Percentiles rank a stretch among this genome's conserved stretches.
Conservation (phyloP, 495 filamentous ascomycete species). For the Trichocladium antarcticum region DNA sequence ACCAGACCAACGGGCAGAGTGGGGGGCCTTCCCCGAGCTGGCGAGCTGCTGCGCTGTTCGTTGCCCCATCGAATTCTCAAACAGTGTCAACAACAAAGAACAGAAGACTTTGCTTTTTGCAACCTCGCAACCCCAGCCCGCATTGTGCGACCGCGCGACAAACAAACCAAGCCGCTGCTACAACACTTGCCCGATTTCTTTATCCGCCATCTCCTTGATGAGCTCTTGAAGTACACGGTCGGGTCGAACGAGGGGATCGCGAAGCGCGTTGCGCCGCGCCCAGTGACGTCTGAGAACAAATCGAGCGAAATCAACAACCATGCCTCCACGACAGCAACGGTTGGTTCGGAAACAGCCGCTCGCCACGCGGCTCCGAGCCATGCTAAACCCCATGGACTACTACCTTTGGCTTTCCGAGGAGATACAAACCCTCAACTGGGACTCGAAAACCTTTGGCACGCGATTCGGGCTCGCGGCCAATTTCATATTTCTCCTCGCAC, state of each 20-base stretch:
- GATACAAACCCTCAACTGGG: conserved; percentile 78
- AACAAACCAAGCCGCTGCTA: not conserved
- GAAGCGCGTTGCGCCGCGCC: not conserved
- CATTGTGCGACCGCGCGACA: not conserved
- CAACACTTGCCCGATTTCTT: not conserved
- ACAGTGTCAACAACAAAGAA: not conserved
- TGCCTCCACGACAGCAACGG: conserved; percentile 34
- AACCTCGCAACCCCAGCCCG: not conserved
- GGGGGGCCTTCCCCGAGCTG: not conserved
- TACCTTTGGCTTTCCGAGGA: conserved; percentile 82
- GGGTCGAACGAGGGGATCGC: not conserved
- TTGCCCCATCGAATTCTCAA: too few relatives aligned
- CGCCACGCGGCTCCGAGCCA: conserved; percentile 59
- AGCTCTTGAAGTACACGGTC: not conserved
- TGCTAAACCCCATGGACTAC: conserved; percentile 80
- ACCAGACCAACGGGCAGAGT: not conserved
- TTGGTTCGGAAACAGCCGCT: conserved; percentile 72
- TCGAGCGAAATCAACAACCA: conserved; percentile 9
- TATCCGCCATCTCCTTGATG: not conserved
- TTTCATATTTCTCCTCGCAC: conserved; percentile 66
- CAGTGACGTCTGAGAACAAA: too few relatives aligned
- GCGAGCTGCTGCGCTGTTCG: too few relatives aligned
- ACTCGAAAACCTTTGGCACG: conserved; percentile 64
- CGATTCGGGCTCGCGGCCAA: conserved; percentile 67
- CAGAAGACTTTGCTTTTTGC: not conserved